phyloP scores from a whole-genome alignment of 148 eudicot genomes.

The Camellia granthamiana region DNA sequence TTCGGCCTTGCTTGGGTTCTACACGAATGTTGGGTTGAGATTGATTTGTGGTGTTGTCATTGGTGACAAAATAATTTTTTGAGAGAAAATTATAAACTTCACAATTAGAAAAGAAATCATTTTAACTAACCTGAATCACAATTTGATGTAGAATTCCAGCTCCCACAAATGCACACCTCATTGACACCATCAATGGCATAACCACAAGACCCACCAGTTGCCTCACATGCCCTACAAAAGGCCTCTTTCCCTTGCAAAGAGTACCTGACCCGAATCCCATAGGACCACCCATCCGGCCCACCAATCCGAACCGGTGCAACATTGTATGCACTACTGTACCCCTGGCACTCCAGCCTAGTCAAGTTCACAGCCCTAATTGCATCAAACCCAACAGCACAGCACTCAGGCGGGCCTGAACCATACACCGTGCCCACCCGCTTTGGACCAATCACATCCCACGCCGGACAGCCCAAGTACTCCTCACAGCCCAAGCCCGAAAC shows the following conservation, averaged over 20 bases:
- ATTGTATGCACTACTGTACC: slow-evolving; percentile 28
- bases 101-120: too few species aligned
- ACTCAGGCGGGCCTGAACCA: slow-evolving; percentile 72
- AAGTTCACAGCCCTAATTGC: slow-evolving; percentile 44
- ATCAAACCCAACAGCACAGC: slow-evolving; percentile 70
- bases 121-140: slow-evolving; percentile 61
- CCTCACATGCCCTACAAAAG: slow-evolving; percentile 76
- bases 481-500: slow-evolving; percentile 93
- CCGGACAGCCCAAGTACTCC: slow-evolving; percentile 78
- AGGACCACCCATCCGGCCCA: slow-evolving; percentile 80
- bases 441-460: slow-evolving; percentile 57
- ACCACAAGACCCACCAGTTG: slow-evolving; percentile 90
- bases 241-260: slow-evolving; percentile 55
- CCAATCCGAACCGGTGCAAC: slow-evolving; percentile 16
- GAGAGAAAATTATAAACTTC: too few species aligned
- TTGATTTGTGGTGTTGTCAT: too few species aligned
- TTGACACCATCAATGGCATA: slow-evolving; percentile 39
- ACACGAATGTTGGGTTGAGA: too few species aligned
- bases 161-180: slow-evolving; percentile 78
- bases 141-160: slow-evolving; percentile 77
- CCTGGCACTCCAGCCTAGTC: slow-evolving; percentile 20
- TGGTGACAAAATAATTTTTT: too few species aligned
- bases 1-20: too few species aligned
- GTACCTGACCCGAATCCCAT: slow-evolving; percentile 88
- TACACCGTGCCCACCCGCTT: slow-evolving; percentile 44